Base-by-base conservation (phyloP, 2,329 filamentous ascomycete genomes). In the Sporothrix brunneoviolacea region DNA sequence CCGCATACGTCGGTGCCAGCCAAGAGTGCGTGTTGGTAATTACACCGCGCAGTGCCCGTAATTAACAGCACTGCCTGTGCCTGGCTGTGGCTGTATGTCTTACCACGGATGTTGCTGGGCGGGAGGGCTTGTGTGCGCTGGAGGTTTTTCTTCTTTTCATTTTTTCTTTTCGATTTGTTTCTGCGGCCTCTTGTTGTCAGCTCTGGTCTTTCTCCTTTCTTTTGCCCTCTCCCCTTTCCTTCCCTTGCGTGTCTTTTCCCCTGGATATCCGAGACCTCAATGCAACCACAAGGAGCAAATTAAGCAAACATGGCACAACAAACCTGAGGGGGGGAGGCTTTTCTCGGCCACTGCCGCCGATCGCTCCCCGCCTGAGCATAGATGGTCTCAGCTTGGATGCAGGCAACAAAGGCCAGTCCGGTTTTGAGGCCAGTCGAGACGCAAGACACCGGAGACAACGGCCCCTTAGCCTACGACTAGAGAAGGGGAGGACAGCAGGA, bases 301-400 rank as follows among this genome's bases (percentile, higher is more conserved):
- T 35, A 40, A 18, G 38, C 16, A 18, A n/a, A 22, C n/a, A n/a
- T n/a, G n/a, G n/a, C n/a, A n/a, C n/a, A n/a, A n/a, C n/a, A n/a
- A n/a, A n/a, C 24, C 24, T 6, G 24, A 6, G 24, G 10, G 24
- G 24, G 10, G 6, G 24, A 5, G 24, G 24, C 24, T 22, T 37
- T 21, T 15, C 35, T 38, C 44, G 44, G 35, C 44, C 44, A 22
- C 24, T 39, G 24, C 35, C 44, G 44, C 24, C 44, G 44, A 47
- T 47, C 44, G 44, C 44, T 47, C 44, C 35, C 38, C 44, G 44
- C 44, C 38, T 39, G 35, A 24, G 44, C 35, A 24, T 47, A 32
- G 44, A 47, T 21, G 24, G 44, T 39, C 44, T 47, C 44, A 39
- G 38, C n/a, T n/a, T n/a, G n/a, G n/a, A n/a, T n/a, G n/a, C n/a